Conservation (phyloP, 2,329 filamentous ascomycete genomes). For the Didymella pinodella region DNA sequence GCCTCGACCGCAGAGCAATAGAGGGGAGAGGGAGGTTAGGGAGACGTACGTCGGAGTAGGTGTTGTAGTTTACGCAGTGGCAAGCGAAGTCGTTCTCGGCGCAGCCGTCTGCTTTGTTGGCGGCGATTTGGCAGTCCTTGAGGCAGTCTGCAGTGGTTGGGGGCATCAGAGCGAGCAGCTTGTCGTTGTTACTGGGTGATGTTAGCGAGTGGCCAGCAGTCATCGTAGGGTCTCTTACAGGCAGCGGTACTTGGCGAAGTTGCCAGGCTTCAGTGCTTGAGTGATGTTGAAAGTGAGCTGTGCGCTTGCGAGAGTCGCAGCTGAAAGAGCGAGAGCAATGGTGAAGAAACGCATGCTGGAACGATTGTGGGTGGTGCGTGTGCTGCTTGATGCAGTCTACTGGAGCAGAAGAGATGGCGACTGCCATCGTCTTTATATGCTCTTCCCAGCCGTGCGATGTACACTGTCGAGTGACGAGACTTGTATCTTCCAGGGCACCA, state of each 20-base stretch:
- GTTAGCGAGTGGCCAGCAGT: background rate
- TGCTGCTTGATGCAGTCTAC: background rate
- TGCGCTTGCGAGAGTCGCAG: conserved; percentile 18
- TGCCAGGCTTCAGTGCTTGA: conserved; percentile 24
- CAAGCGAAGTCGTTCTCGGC: conserved; percentile 35
- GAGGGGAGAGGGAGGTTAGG: background rate
- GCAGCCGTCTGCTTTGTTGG: conserved; percentile 32
- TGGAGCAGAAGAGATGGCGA: background rate
- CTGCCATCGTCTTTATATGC: conserved; percentile 3
- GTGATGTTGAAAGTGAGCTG: conserved; percentile 37
- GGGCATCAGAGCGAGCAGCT: conserved; percentile 20
- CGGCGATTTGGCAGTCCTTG: conserved; percentile 27
- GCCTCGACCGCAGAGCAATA: too few relatives aligned
- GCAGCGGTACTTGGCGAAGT: conserved; percentile 37
- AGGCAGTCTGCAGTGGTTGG: conserved; percentile 26
- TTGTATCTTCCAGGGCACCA: background rate
- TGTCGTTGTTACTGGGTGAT: conserved; percentile 23
- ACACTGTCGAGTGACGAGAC: background rate
- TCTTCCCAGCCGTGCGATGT: background rate
- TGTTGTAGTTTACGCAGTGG: conserved; percentile 33
- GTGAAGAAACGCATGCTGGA: conserved; percentile 11
- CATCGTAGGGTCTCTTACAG: conserved; percentile 20
- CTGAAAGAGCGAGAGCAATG: conserved; percentile 3
- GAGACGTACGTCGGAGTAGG: conserved; percentile 30
- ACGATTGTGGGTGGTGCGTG: background rate